These are phyloP conservation scores for Diaporthe citrichinensis DNA, from an alignment of 2,329 filamentous ascomycete species.

Conservation along the genomic window DNA sequence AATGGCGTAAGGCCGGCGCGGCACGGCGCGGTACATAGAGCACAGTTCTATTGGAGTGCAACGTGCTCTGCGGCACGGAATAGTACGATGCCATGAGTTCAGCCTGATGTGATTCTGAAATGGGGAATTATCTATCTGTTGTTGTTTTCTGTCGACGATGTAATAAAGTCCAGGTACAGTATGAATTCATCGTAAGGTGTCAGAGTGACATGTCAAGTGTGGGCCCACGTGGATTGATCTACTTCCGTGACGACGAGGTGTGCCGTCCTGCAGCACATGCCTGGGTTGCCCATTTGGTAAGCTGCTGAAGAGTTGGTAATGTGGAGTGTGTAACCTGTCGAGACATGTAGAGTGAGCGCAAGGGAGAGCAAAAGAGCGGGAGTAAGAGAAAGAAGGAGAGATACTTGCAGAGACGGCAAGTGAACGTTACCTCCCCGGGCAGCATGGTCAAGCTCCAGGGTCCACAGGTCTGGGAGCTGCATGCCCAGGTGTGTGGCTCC, in stretches of 20 bases:
- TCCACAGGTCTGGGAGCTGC: not conserved
- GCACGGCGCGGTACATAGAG: not conserved
- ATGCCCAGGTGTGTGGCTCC: not conserved
- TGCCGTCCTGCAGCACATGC: not conserved
- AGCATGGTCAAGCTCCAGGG: not conserved
- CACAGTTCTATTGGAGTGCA: not conserved
- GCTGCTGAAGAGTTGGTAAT: not conserved
- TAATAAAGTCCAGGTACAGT: not conserved
- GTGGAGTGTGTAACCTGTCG: not conserved
- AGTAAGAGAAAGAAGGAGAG: not conserved
- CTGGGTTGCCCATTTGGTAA: not conserved
- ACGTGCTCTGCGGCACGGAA: not conserved
- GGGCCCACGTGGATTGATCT: constrained; percentile 4
- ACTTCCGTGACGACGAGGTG: not conserved
- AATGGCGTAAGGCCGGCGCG: not conserved
- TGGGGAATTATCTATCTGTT: not conserved
- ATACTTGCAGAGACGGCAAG: not conserved
- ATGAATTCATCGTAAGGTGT: not conserved
- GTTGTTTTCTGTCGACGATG: not conserved
- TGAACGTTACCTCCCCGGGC: constrained; percentile 7
- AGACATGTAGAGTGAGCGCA: not conserved
- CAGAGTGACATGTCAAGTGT: not conserved
- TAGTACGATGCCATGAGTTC: not conserved
- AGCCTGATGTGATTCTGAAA: not conserved
- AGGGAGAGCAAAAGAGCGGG: not conserved